Evolutionary conservation across 352 stramenopile genomes (phyloP).

Genomic region (Globisporangium camurandrum): DNA sequence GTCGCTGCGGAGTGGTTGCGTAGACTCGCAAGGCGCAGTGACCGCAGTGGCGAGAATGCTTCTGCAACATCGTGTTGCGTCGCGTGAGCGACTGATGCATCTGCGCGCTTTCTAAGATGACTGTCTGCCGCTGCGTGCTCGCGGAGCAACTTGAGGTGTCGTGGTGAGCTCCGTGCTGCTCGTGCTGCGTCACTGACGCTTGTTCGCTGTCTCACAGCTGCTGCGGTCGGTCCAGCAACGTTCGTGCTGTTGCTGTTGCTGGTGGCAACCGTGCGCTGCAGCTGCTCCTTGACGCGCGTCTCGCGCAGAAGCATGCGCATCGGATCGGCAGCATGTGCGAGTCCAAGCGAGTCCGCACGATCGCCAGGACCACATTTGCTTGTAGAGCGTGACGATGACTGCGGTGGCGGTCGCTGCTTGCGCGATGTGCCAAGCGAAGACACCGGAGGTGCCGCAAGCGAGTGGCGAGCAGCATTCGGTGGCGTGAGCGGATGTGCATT

Average conservation of each 20-base stretch:
- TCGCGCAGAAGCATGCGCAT: conserved; percentile 21
- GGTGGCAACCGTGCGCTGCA: not conserved
- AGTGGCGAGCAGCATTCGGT: not conserved
- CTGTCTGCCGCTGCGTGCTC: not conserved
- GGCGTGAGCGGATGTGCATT: conserved; percentile 6
- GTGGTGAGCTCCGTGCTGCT: conserved; percentile 1
- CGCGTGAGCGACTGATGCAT: too few relatives aligned
- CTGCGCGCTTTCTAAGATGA: not conserved
- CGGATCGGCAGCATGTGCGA: conserved; percentile 22
- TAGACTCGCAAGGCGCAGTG: conserved; percentile 21
- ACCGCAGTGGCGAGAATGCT: conserved; percentile 35
- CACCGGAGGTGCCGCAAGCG: not conserved
- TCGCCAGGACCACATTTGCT: not conserved
- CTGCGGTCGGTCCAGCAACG: not conserved
- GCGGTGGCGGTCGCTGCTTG: not conserved
- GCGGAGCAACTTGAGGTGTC: not conserved
- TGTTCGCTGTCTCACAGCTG: not conserved
- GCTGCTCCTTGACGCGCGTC: conserved; percentile 9
- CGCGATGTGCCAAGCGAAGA: not conserved
- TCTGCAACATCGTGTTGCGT: conserved; percentile 9
- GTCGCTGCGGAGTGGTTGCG: not conserved
- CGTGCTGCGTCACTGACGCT: not conserved
- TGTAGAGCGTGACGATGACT: not conserved
- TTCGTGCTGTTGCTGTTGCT: not conserved
- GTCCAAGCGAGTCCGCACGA: conserved; percentile 22